Conservation (phyloP, 2,329 filamentous ascomycete genomes). For the Ceratocystis ficicola region DNA sequence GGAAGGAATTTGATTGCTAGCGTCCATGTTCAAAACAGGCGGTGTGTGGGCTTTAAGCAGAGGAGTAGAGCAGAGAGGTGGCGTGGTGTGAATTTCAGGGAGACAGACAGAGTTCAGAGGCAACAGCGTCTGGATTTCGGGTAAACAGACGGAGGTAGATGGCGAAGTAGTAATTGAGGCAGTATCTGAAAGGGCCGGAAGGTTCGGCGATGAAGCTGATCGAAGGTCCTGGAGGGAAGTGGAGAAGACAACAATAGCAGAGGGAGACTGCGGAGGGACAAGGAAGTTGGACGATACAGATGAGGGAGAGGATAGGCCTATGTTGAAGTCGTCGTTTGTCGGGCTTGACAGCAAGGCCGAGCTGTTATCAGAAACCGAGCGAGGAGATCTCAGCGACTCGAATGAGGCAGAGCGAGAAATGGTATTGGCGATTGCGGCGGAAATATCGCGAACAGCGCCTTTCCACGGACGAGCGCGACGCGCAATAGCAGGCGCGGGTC, state of each 20-base stretch:
- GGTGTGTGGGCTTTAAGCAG: slow-evolving; percentile 42
- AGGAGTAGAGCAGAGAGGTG: slow-evolving; percentile 25
- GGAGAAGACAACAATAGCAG: slow-evolving; percentile 20
- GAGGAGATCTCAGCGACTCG: slow-evolving; percentile 23
- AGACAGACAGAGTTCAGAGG: not conserved
- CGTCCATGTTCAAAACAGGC: slow-evolving; percentile 51
- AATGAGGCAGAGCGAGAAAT: slow-evolving; percentile 17
- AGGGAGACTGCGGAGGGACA: slow-evolving; percentile 27
- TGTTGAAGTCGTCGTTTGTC: slow-evolving; percentile 23
- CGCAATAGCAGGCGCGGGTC: slow-evolving; percentile 36
- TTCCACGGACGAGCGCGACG: slow-evolving; percentile 62
- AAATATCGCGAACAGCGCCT: slow-evolving; percentile 41
- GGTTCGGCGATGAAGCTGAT: not conserved
- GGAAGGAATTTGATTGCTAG: slow-evolving; percentile 60
- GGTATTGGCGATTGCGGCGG: slow-evolving; percentile 24
- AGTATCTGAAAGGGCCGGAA: not conserved
- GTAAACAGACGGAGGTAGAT: not conserved
- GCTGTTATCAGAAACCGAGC: slow-evolving; percentile 20
- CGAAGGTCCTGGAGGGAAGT: slow-evolving; percentile 20
- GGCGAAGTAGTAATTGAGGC: not conserved
- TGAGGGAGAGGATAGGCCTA: slow-evolving; percentile 14
- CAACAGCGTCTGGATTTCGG: not conserved
- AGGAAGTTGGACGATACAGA: slow-evolving; percentile 15
- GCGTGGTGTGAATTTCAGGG: not conserved
- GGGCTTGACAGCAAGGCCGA: slow-evolving; percentile 26